Conservation (phyloP, 2,329 filamentous ascomycete genomes). For the Beauveria medogensis region DNA sequence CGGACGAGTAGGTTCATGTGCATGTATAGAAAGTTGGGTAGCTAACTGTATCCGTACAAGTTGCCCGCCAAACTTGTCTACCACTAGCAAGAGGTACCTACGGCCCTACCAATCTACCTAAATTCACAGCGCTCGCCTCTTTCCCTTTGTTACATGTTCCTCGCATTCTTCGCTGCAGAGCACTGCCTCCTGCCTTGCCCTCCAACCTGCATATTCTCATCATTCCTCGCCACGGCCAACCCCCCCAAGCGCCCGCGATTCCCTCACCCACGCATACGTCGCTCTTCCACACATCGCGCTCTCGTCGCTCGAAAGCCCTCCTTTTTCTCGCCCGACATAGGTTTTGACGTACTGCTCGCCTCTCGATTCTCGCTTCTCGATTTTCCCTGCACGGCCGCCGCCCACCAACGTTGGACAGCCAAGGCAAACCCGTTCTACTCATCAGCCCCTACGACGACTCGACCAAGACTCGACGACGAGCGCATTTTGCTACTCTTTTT, state of each 20-base stretch:
- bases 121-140: not conserved
- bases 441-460: not conserved
- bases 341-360: not conserved
- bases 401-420: not conserved
- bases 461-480: not conserved
- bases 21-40: too few species aligned
- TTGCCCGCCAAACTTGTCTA: not conserved
- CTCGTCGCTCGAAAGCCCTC: not conserved
- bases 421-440: not conserved
- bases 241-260: not conserved
- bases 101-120: too few species aligned
- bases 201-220: constrained; percentile 1
- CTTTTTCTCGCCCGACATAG: not conserved
- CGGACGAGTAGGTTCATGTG: too few species aligned
- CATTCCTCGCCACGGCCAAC: not conserved
- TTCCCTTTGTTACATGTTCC: not conserved
- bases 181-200: not conserved
- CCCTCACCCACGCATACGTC: not conserved
- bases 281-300: not conserved
- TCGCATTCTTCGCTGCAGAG: not conserved
- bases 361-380: not conserved
- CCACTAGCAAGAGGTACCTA: not conserved
- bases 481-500: not conserved
- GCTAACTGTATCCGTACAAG: too few species aligned
- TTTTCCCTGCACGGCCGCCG: not conserved